Percentiles rank a stretch among this genome's conserved stretches.
Evolutionary conservation across 2,329 filamentous ascomycete species (phyloP).

Genomic region (Ceratocystis huliohia): DNA sequence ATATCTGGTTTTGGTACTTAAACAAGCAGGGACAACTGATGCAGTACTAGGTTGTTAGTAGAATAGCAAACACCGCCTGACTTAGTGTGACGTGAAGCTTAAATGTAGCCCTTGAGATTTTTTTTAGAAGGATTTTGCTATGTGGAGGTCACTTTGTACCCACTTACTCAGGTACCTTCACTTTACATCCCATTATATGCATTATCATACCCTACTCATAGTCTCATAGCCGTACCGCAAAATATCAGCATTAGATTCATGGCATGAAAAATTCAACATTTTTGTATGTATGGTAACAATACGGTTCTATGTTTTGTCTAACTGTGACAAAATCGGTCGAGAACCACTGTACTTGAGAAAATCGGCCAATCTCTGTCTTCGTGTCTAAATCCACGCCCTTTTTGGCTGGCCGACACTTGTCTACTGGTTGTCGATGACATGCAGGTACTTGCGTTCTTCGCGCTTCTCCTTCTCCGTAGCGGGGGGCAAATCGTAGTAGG

Average conservation of each 20-base stretch:
- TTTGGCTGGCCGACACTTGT: conserved; percentile 22
- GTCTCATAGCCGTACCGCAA: too few relatives aligned
- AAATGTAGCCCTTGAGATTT: not conserved
- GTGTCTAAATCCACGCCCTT: not conserved
- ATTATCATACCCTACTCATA: not conserved
- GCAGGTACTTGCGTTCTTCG: conserved; percentile 93
- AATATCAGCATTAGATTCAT: not conserved
- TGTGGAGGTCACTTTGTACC: not conserved
- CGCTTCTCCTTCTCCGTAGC: conserved; percentile 87
- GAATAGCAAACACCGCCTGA: too few relatives aligned
- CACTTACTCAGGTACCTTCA: not conserved
- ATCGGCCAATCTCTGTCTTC: conserved; percentile 8
- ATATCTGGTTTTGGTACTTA: not conserved
- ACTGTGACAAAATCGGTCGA: conserved; percentile 15
- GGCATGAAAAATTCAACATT: not conserved
- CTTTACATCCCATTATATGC: not conserved
- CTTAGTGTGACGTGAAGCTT: conserved; percentile 4
- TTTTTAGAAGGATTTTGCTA: not conserved
- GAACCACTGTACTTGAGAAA: conserved; percentile 16
- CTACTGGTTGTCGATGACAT: conserved; percentile 81
- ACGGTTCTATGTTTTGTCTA: conserved; percentile 11
- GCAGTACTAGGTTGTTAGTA: too few relatives aligned
- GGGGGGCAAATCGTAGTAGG: conserved; percentile 86
- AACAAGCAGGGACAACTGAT: too few relatives aligned
- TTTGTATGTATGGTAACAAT: conserved; percentile 12